phyloP scores from a whole-genome alignment of 306 rosid species.

The Fragaria nilgerrensis region DNA sequence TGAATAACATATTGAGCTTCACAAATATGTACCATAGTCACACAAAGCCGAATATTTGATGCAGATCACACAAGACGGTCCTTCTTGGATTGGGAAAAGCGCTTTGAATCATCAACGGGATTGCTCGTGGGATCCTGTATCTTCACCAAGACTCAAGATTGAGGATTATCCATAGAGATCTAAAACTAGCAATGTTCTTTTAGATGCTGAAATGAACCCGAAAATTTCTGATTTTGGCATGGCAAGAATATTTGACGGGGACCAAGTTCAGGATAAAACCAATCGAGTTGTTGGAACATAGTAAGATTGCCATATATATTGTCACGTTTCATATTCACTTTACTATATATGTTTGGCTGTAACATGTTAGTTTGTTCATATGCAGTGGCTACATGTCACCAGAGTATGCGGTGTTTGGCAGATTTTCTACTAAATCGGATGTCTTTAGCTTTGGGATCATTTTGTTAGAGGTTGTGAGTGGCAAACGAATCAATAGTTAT shows the following conservation, averaged over 20 bases:
- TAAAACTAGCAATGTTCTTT: constrained; percentile 56
- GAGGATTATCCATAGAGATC: constrained; percentile 58
- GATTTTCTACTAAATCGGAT: constrained; percentile 43
- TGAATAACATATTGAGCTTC: background rate
- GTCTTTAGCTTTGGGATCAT: constrained; percentile 58
- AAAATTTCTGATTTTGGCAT: constrained; percentile 64
- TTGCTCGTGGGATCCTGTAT: constrained; percentile 58
- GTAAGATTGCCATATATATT: constrained; percentile 29
- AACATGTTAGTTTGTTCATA: background rate
- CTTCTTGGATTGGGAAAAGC: constrained; percentile 40
- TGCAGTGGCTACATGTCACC: constrained; percentile 64
- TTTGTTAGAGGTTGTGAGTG: constrained; percentile 47
- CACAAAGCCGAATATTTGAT: background rate
- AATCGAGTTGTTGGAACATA: constrained; percentile 54
- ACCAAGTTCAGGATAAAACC: constrained; percentile 50
- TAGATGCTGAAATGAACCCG: constrained; percentile 48
- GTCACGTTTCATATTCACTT: background rate
- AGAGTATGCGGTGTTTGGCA: constrained; percentile 55
- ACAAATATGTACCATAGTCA: background rate
- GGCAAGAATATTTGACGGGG: constrained; percentile 55
- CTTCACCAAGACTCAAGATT: constrained; percentile 65
- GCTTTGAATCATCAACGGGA: constrained; percentile 37
- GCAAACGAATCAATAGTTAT: constrained; percentile 44
- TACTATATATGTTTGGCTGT: background rate
- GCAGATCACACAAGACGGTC: constrained; percentile 33